Evolutionary conservation across 2,329 filamentous ascomycete species (phyloP).

Genomic region (Penicillium sp.): DNA sequence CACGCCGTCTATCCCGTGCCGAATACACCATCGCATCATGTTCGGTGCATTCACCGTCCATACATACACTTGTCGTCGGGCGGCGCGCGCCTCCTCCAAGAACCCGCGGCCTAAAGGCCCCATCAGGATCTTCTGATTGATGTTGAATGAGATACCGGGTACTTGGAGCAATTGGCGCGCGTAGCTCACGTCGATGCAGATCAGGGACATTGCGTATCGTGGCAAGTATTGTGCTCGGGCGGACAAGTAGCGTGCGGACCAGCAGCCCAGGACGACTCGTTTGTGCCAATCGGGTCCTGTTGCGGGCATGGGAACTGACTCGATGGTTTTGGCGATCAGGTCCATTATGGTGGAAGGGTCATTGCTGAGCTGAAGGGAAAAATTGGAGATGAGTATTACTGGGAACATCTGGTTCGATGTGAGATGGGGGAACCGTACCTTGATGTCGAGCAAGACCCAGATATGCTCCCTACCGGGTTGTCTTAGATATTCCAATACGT

Average conservation of each 20-base stretch:
- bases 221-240: slow-evolving; percentile 55
- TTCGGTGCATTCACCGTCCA: slow-evolving; percentile 84
- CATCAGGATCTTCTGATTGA: slow-evolving; percentile 65
- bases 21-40: slow-evolving; percentile 78
- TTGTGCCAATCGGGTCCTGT: slow-evolving; percentile 56
- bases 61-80: slow-evolving; percentile 61
- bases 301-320: slow-evolving; percentile 49
- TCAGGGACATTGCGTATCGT: slow-evolving; percentile 38
- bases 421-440: slow-evolving; percentile 49
- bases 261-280: slow-evolving; percentile 75
- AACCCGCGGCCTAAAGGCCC: slow-evolving; percentile 65
- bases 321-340: slow-evolving; percentile 62
- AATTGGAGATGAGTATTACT: neutral
- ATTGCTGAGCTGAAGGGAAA: slow-evolving; percentile 33
- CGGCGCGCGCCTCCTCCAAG: slow-evolving; percentile 56
- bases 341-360: slow-evolving; percentile 64
- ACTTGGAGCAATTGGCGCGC: slow-evolving; percentile 63
- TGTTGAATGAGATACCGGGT: slow-evolving; percentile 72
- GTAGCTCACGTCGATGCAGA: slow-evolving; percentile 50
- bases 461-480: slow-evolving; percentile 62
- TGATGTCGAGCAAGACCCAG: slow-evolving; percentile 86
- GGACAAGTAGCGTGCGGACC: slow-evolving; percentile 70
- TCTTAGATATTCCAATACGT: slow-evolving; percentile 69
- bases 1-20: slow-evolving; percentile 67
- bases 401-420: neutral